Evolutionary conservation across 2,329 filamentous ascomycete species (phyloP), one percentile per base, ranked within the genome.

Genomic region (Talaromyces sp.): DNA sequence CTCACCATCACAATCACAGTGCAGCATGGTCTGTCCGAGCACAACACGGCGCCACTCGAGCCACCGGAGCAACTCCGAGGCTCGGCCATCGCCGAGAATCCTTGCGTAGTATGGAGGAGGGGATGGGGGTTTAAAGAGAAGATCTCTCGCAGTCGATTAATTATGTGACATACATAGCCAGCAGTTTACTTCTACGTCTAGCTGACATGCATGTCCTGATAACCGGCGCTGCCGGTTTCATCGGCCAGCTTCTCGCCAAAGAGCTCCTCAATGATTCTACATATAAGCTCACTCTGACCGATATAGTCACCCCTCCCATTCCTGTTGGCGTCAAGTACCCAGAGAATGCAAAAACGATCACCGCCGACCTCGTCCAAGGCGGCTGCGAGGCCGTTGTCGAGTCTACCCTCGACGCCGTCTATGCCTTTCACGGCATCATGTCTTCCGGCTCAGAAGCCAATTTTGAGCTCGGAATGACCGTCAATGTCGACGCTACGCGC

Each of bases 381-480:
- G 75, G 76, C 27, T 27, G 24, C 13, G 24, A 55, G 4, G 77
- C 79, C 19, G 63, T 79, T 5, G 72, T 77, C 35, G 64, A 72
- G 26, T 72, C 75, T 27, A 78, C 80, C 1, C 74, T 85, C 3
- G 76, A 81, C 62, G 81, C 82, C 53, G 78, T 83, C 61, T 88
- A 85, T 73, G 77, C 86, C 66, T 84, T 88, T 70, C 86, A 88
- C 71, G 86, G 86, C 63, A 86, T 88, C 77, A 88, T 88, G 86
- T 87, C 85, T 0, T 81, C 82, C 13, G 84, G 84, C 6, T 82
- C 84, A 17, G 85, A 88, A 72, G 82, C 82, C 49, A 80, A 87
- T 72, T 84, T 83, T 64, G 82, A 84, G 56, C 75, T 86, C 1
- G 84, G 84, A 2, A 77, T 86, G 63, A 77, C 75, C 46, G 84